Conservation (phyloP, 1,139 yeast genomes). For the Nematodospora anomalae region DNA sequence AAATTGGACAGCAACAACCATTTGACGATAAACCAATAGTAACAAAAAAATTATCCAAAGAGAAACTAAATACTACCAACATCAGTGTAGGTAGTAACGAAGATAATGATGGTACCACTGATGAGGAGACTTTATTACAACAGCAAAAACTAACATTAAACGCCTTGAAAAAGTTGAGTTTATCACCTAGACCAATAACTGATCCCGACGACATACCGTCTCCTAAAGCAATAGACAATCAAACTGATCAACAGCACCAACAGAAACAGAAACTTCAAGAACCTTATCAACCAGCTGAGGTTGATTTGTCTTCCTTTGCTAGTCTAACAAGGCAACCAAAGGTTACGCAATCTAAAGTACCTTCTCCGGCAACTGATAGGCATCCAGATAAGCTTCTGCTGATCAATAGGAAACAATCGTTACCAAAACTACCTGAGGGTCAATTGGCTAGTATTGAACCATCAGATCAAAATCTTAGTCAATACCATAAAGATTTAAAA, state of each 20-base stretch:
- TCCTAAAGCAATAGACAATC: conserved; percentile 4
- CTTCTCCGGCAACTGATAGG: conserved; percentile 7
- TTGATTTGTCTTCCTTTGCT: conserved; percentile 50
- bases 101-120: conserved; percentile 25
- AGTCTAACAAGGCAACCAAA: conserved; percentile 49
- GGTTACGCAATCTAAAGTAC: conserved; percentile 8
- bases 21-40: conserved; percentile 27
- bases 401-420: conserved; percentile 10
- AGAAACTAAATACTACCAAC: conserved; percentile 6
- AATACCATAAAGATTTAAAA: conserved; percentile 14
- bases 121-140: conserved; percentile 40
- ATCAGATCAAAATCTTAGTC: conserved; percentile 8
- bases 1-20: conserved; percentile 47
- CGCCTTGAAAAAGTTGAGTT: conserved; percentile 46
- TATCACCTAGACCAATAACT: conserved; percentile 43
- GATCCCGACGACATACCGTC: conserved; percentile 16
- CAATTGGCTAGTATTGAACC: conserved; percentile 4
- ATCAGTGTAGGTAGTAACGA: conserved; percentile 9
- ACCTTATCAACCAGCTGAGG: conserved; percentile 57
- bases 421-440: conserved; percentile 15
- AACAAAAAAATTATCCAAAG: conserved; percentile 5
- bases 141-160: conserved; percentile 46
- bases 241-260: conserved; percentile 2
- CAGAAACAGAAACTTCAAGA: conserved; percentile 17
- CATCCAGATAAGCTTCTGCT: conserved; percentile 2